A percentile compares a stretch with the other conserved stretches of the same genome.
These are phyloP conservation scores for Hordeum pubiflorum DNA, from an alignment of 202 grass and related monocot species.

Conservation along the genomic window DNA sequence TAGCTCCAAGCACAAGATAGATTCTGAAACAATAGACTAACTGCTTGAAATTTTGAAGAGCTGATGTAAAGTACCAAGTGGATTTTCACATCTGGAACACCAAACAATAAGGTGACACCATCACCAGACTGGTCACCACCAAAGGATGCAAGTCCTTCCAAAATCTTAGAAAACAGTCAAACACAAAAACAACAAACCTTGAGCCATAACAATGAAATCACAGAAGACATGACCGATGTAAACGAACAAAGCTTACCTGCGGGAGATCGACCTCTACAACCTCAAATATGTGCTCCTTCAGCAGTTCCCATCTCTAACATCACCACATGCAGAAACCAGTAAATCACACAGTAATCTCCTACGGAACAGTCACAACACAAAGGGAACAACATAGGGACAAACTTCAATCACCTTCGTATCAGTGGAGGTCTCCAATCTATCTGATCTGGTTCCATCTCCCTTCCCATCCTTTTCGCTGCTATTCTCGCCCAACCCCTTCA, in stretches of 20 bases:
- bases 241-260: constrained; percentile 37
- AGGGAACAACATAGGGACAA: not conserved
- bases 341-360: not conserved
- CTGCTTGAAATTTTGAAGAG: constrained; percentile 20
- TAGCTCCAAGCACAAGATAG: not conserved
- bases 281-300: constrained; percentile 55
- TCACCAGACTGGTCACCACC: constrained; percentile 12
- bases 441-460: constrained; percentile 6
- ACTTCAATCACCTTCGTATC: constrained; percentile 15
- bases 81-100: constrained; percentile 38
- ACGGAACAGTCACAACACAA: not conserved
- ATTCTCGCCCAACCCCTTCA: constrained; percentile 16
- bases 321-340: constrained; percentile 5
- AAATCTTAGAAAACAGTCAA: constrained; percentile 28
- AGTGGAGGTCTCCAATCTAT: not conserved
- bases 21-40: not conserved
- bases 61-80: constrained; percentile 40
- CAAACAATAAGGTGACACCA: constrained; percentile 34
- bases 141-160: constrained; percentile 31
- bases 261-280: constrained; percentile 61
- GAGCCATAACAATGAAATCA: not conserved
- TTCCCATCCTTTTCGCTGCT: not conserved
- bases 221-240: not conserved
- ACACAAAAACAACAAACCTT: constrained; percentile 23
- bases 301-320: constrained; percentile 39